Percentiles rank a stretch among this genome's conserved stretches.
phyloP scores from a whole-genome alignment of 2,329 filamentous ascomycete species.

The Clathrospora elynae region DNA sequence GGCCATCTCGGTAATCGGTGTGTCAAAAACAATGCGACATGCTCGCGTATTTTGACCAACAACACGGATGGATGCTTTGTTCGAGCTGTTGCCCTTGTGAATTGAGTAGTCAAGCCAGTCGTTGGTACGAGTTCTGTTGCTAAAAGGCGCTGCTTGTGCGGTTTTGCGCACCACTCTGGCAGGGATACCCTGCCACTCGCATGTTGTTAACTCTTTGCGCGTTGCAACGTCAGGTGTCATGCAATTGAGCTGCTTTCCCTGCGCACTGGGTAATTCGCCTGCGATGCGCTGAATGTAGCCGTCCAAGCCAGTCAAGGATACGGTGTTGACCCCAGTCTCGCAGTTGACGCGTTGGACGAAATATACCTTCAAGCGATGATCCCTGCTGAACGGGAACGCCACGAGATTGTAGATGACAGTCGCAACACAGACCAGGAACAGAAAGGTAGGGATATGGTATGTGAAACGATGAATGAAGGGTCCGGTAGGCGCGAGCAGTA shows the following conservation, averaged over 20 bases:
- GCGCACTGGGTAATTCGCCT: constrained; percentile 70
- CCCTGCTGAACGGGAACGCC: constrained; percentile 84
- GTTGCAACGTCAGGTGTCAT: constrained; percentile 48
- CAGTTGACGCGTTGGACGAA: constrained; percentile 84
- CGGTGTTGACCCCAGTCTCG: constrained; percentile 68
- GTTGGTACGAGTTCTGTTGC: constrained; percentile 34
- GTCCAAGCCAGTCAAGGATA: constrained; percentile 56
- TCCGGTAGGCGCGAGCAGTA: constrained; percentile 75
- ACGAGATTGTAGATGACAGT: constrained; percentile 85
- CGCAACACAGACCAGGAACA: constrained; percentile 72
- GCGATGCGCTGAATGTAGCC: constrained; percentile 61
- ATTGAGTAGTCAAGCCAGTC: constrained; percentile 71
- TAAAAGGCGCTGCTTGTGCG: constrained; percentile 30
- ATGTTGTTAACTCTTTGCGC: constrained; percentile 63
- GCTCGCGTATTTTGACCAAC: constrained; percentile 75
- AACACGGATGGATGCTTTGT: constrained; percentile 67
- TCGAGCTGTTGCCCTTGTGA: constrained; percentile 52
- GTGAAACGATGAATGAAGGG: constrained; percentile 89
- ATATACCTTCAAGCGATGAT: constrained; percentile 81
- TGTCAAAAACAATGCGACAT: constrained; percentile 75
- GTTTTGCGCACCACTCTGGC: constrained; percentile 65
- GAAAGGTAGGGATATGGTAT: constrained; percentile 77
- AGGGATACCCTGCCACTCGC: constrained; percentile 71
- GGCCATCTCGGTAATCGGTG: constrained; percentile 67
- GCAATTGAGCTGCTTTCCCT: constrained; percentile 60